Evolutionary conservation across 805 yeast species (phyloP).

Genomic region (Yamadazyma sp.): DNA sequence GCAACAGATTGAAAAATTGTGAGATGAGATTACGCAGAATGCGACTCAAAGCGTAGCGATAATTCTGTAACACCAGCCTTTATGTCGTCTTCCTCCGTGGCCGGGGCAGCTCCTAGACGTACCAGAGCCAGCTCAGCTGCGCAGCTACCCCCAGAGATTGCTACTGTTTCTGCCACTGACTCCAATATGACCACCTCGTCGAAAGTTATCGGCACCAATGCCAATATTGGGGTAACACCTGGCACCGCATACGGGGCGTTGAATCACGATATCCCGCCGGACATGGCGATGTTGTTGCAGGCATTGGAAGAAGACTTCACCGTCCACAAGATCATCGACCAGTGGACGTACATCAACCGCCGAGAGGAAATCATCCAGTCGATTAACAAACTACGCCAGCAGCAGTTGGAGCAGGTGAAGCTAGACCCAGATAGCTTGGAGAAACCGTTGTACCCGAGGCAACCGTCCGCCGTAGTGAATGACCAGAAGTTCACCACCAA

Average conservation of each 20-base stretch:
- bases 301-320: conserved; percentile 43
- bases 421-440: conserved; percentile 45
- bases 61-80: no score
- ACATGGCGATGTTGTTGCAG: conserved; percentile 43
- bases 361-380: conserved; percentile 44
- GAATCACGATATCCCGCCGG: conserved; percentile 44
- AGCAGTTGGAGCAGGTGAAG: conserved; percentile 22
- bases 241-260: conserved; percentile 12
- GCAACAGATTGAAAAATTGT: no score
- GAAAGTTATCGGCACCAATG: conserved; percentile 13
- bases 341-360: conserved; percentile 47
- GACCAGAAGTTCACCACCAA: conserved; percentile 15
- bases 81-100: conserved; percentile 17
- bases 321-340: conserved; percentile 41
- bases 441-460: conserved; percentile 59
- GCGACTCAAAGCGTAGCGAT: no score
- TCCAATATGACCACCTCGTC: conserved; percentile 20
- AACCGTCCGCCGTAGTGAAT: conserved; percentile 24
- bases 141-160: conserved; percentile 20
- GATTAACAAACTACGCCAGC: conserved; percentile 36
- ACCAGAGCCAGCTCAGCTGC: conserved; percentile 19
- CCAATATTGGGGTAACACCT: conserved; percentile 14
- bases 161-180: conserved; percentile 25
- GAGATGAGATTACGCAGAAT: conserved; percentile 5
- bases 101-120: conserved; percentile 19